Evolutionary conservation across 352 stramenopile species (phyloP).

Genomic region (Phytophthora foliorum): DNA sequence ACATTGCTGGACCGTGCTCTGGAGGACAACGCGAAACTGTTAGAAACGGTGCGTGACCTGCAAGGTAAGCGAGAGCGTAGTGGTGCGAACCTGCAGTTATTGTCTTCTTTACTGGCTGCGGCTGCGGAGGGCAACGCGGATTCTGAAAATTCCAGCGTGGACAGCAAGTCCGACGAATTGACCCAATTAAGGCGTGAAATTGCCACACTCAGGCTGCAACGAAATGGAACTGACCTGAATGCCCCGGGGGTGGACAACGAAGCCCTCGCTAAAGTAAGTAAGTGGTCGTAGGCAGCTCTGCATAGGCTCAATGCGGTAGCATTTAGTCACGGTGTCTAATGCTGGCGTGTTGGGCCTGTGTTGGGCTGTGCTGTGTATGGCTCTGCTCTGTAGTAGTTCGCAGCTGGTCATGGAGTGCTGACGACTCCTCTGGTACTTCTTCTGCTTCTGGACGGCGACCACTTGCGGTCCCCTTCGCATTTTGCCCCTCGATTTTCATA

Average conservation of each 20-base stretch:
- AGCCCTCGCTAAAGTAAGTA: slow-evolving; percentile 52
- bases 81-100: slow-evolving; percentile 46
- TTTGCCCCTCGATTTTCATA: slow-evolving; percentile 48
- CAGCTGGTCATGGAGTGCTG: slow-evolving; percentile 51
- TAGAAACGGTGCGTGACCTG: slow-evolving; percentile 69
- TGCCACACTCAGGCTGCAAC: slow-evolving; percentile 37
- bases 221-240: slow-evolving; percentile 26
- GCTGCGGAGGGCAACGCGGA: slow-evolving; percentile 21
- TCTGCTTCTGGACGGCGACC: slow-evolving; percentile 43
- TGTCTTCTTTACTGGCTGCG: slow-evolving; percentile 37
- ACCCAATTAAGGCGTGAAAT: slow-evolving; percentile 52
- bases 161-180: slow-evolving; percentile 53
- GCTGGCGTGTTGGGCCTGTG: slow-evolving; percentile 44
- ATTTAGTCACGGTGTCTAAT: slow-evolving; percentile 35
- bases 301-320: slow-evolving; percentile 43
- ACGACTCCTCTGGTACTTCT: slow-evolving; percentile 46
- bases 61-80: slow-evolving; percentile 63
- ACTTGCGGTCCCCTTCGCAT: slow-evolving; percentile 43
- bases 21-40: slow-evolving; percentile 67
- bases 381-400: slow-evolving; percentile 45
- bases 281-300: slow-evolving; percentile 36
- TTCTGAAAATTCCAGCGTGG: slow-evolving; percentile 19
- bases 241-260: slow-evolving; percentile 40
- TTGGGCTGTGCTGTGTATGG: slow-evolving; percentile 36
- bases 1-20: slow-evolving; percentile 61